phyloP scores from a whole-genome alignment of 495 filamentous ascomycete genomes.

The Aspergillus kassunensis region DNA sequence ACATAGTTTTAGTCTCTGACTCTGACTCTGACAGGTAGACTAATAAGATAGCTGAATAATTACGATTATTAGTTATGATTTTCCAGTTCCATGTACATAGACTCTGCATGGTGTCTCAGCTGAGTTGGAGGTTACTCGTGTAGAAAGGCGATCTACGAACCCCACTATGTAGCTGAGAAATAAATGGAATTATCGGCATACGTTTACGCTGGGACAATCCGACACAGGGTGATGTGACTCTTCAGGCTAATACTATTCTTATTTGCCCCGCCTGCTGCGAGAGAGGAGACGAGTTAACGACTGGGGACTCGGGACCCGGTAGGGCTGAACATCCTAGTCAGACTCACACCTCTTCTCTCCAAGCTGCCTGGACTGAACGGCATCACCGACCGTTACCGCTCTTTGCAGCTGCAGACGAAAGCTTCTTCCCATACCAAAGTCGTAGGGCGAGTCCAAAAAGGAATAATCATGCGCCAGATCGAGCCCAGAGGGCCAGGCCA shows the following conservation, averaged over 20 bases:
- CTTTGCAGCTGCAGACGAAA: neutral
- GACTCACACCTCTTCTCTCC: neutral
- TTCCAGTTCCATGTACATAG: neutral
- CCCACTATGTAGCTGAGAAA: slow-evolving; percentile 5
- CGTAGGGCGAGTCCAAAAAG: neutral
- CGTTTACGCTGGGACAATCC: no score
- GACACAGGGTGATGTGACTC: no score
- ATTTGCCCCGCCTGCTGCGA: neutral
- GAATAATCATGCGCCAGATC: neutral
- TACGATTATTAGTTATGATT: no score
- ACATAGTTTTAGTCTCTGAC: neutral
- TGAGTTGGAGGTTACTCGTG: no score
- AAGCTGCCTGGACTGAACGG: neutral
- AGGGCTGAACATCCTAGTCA: slow-evolving; percentile 14
- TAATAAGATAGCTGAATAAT: slow-evolving; percentile 13
- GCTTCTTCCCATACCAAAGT: neutral
- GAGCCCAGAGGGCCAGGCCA: neutral
- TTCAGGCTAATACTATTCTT: neutral
- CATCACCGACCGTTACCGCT: slow-evolving; percentile 7
- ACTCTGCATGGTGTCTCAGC: neutral
- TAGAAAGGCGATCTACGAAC: neutral
- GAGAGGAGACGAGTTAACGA: no score
- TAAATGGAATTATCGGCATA: no score
- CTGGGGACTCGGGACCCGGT: slow-evolving; percentile 2
- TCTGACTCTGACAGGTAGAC: slow-evolving; percentile 15